Percentiles rank a stretch among this genome's conserved stretches.
Evolutionary conservation across 306 rosid species (phyloP).

Genomic region (Morella rubra): DNA sequence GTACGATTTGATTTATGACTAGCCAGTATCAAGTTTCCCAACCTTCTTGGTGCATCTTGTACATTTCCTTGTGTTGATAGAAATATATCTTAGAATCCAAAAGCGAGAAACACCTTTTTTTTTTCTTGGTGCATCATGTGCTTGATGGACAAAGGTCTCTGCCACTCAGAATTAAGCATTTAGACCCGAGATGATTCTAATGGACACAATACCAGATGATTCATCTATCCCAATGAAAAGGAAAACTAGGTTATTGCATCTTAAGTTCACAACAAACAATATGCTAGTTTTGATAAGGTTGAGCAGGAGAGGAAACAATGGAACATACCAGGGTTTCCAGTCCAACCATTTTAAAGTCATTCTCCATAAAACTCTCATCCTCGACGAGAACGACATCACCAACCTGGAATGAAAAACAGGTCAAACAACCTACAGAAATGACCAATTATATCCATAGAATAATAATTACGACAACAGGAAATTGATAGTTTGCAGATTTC

Average conservation of each 20-base stretch:
- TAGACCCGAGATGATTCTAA: not conserved
- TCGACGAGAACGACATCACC: conserved; percentile 91
- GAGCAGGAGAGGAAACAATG: not conserved
- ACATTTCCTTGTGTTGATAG: not conserved
- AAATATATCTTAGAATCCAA: not conserved
- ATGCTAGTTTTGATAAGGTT: not conserved
- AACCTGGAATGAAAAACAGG: conserved; percentile 52
- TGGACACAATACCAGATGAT: conserved; percentile 15
- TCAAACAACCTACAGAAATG: conserved; percentile 13
- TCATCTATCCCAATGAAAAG: not conserved
- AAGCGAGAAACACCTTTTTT: not conserved
- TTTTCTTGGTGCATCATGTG: not conserved
- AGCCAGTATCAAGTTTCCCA: conserved; percentile 5
- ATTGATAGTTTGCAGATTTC: conserved; percentile 6
- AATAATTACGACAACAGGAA: conserved; percentile 7
- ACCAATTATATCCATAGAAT: not conserved
- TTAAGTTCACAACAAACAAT: not conserved
- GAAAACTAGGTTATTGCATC: not conserved
- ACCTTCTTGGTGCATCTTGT: not conserved
- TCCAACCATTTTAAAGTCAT: conserved; percentile 73
- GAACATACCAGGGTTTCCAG: conserved; percentile 79
- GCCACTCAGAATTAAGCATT: not conserved
- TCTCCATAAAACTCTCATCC: conserved; percentile 73
- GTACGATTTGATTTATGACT: conserved; percentile 1
- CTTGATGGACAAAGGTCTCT: not conserved